Evolutionary conservation across 345 rosid genomes (phyloP).

Genomic region (Trapa incisa): DNA sequence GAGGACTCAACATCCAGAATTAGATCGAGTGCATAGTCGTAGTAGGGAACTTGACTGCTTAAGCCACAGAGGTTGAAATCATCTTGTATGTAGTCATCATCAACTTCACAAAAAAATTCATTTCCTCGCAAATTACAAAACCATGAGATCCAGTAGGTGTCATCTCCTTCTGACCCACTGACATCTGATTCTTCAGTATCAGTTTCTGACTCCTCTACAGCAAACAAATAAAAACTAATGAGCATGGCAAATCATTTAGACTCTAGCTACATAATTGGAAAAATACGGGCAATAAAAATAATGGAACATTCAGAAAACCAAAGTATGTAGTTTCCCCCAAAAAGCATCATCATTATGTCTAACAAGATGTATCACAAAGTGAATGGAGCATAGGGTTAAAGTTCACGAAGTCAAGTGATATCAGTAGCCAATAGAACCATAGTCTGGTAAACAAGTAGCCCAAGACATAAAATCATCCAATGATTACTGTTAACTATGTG

Average conservation of each 20-base stretch:
- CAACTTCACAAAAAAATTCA: slow-evolving; percentile 98
- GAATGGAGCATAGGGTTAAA: background rate
- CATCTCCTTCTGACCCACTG: slow-evolving; percentile 98
- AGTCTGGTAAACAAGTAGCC: background rate
- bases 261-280: background rate
- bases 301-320: background rate
- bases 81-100: slow-evolving; percentile 96
- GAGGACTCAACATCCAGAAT: slow-evolving; percentile 93
- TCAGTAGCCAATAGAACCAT: background rate
- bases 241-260: background rate
- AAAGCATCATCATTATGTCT: background rate
- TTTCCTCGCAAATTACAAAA: slow-evolving; percentile 90
- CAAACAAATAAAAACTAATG: slow-evolving; percentile 5
- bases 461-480: background rate
- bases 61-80: slow-evolving; percentile 92
- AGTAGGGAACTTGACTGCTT: slow-evolving; percentile 94
- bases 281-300: background rate
- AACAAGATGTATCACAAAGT: background rate
- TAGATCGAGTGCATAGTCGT: slow-evolving; percentile 94
- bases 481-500: background rate
- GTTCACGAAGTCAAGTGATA: background rate
- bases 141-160: slow-evolving; percentile 94
- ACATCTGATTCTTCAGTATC: slow-evolving; percentile 93
- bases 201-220: slow-evolving; percentile 72
- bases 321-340: background rate